A percentile compares a stretch with the other conserved stretches of the same genome.
Evolutionary conservation across 2,329 filamentous ascomycete genomes (phyloP).

Genomic region (Cladosporium oxysporum): DNA sequence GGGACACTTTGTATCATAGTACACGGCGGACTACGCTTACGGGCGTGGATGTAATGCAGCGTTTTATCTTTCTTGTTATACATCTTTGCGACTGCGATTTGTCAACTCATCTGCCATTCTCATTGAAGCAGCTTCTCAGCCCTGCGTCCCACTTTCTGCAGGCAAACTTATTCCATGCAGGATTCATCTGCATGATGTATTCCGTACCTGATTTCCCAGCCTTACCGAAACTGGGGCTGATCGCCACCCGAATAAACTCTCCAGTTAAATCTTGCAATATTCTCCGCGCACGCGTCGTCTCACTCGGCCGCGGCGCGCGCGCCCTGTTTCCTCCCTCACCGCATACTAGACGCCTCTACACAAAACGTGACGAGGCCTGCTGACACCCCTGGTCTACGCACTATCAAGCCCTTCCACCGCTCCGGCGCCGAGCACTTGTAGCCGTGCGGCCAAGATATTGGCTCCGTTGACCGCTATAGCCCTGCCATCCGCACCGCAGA

Average conservation of each 20-base stretch:
- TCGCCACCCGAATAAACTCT: not conserved
- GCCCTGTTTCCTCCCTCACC: not conserved
- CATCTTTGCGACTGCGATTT: not conserved
- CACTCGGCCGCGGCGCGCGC: not conserved
- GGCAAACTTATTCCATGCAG: not conserved
- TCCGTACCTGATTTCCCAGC: constrained; percentile 7
- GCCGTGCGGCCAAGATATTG: constrained; percentile 14
- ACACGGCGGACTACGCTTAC: constrained; percentile 19
- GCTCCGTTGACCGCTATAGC: constrained; percentile 4
- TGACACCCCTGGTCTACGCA: constrained; percentile 1
- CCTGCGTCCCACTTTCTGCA: not conserved
- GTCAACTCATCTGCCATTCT: not conserved
- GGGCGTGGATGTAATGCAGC: constrained; percentile 21
- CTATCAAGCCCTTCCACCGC: not conserved
- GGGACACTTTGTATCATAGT: constrained; percentile 20
- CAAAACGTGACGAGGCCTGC: not conserved
- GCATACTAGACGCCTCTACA: not conserved
- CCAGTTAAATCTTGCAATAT: not conserved
- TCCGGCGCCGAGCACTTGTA: constrained; percentile 2
- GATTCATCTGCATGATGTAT: not conserved
- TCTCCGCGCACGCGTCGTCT: not conserved
- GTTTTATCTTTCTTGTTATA: constrained; percentile 12
- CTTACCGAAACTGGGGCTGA: constrained; percentile 4
- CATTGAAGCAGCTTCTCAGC: not conserved
- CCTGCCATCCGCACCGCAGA: constrained; percentile 5